Evolutionary conservation across 805 yeast genomes (phyloP).

Genomic region (Tetrapisispora nanseiensis): DNA sequence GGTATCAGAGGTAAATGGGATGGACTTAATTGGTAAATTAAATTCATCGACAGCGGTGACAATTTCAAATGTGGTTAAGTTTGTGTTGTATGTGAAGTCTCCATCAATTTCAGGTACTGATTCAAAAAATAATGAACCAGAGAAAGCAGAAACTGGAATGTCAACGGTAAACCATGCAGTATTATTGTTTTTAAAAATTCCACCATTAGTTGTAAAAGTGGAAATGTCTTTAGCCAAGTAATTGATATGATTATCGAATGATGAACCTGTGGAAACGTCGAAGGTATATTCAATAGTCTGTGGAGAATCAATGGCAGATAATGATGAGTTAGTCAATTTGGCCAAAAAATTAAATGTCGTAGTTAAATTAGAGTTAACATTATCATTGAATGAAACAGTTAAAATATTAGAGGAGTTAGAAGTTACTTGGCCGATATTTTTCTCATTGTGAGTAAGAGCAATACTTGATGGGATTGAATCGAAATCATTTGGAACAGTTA

Average conservation of each 20-base stretch:
- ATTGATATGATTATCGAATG: constrained; percentile 13
- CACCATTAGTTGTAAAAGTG: constrained; percentile 19
- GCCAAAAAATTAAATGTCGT: constrained; percentile 21
- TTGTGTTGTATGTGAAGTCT: constrained; percentile 14
- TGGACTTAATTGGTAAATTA: constrained; percentile 16
- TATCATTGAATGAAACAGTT: constrained; percentile 11
- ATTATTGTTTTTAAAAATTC: constrained; percentile 13
- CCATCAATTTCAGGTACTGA: constrained; percentile 11
- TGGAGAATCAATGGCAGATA: constrained; percentile 11
- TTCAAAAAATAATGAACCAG: constrained; percentile 12
- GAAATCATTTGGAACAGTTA: constrained; percentile 20
- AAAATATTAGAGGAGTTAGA: constrained; percentile 16
- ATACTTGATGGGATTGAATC: constrained; percentile 14
- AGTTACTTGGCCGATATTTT: constrained; percentile 15
- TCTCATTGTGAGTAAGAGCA: constrained; percentile 10
- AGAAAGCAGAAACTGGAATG: constrained; percentile 17
- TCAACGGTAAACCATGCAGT: constrained; percentile 25
- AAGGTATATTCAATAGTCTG: constrained; percentile 13
- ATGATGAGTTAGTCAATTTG: constrained; percentile 13
- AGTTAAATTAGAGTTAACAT: constrained; percentile 7
- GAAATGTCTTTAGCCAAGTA: constrained; percentile 14
- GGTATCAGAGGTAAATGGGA: constrained; percentile 18
- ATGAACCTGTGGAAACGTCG: constrained; percentile 14
- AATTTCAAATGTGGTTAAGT: constrained; percentile 14
- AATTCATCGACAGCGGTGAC: constrained; percentile 19